phyloP scores from a whole-genome alignment of 2,329 filamentous ascomycete species.

The Ilyonectria mors-panacis region DNA sequence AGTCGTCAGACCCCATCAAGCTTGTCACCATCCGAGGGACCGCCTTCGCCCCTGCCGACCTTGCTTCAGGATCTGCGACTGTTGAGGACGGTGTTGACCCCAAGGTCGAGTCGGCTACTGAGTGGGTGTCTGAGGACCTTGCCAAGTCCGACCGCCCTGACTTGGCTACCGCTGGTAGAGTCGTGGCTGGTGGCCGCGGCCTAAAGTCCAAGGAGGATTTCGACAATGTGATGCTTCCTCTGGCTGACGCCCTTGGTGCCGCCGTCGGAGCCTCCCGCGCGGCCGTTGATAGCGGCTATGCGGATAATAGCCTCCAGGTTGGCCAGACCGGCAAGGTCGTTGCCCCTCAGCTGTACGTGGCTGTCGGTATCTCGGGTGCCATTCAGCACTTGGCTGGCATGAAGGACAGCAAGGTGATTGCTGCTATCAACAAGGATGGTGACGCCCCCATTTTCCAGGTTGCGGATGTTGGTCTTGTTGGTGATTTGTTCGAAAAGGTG shows the following conservation, averaged over 20 bases:
- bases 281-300: constrained; percentile 96
- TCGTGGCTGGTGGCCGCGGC: constrained; percentile 94
- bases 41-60: constrained; percentile 83
- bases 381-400: constrained; percentile 99
- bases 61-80: constrained; percentile 80
- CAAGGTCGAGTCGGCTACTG: constrained; percentile 78
- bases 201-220: constrained; percentile 99
- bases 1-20: constrained; percentile 89
- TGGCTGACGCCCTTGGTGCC: constrained; percentile 94
- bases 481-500: constrained; percentile 95
- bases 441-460: constrained; percentile 99
- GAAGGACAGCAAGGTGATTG: constrained; percentile 99
- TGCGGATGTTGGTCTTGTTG: constrained; percentile 94
- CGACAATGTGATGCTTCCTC: constrained; percentile 89
- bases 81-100: constrained; percentile 89
- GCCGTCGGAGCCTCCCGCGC: constrained; percentile 95
- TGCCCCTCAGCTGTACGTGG: constrained; percentile 94
- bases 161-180: constrained; percentile 87
- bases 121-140: constrained; percentile 96
- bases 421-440: constrained; percentile 96
- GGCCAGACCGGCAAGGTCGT: constrained; percentile 99
- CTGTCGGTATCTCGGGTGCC: constrained; percentile 94
- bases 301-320: constrained; percentile 98
- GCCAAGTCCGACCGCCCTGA: constrained; percentile 95
- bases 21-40: constrained; percentile 94